phyloP scores from a whole-genome alignment of 2,329 filamentous ascomycete genomes.

The Cercospora janseana region DNA sequence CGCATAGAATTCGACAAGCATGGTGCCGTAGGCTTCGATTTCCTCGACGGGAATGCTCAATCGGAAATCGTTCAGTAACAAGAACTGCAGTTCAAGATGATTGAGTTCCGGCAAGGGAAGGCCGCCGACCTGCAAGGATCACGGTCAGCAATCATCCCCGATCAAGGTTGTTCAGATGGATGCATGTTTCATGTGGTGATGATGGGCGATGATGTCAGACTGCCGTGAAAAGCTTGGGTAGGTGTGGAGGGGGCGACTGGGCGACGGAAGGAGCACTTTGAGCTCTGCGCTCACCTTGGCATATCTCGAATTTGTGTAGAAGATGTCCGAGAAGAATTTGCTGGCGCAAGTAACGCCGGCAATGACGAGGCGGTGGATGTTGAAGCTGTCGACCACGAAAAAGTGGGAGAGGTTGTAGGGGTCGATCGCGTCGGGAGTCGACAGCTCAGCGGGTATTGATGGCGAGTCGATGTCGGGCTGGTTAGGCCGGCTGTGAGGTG shows the following conservation, averaged over 20 bases:
- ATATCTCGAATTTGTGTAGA: slow-evolving; percentile 98
- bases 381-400: slow-evolving; percentile 98
- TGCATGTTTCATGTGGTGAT: neutral
- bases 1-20: slow-evolving; percentile 97
- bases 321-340: slow-evolving; percentile 99
- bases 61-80: slow-evolving; percentile 92
- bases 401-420: slow-evolving; percentile 61
- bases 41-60: slow-evolving; percentile 92
- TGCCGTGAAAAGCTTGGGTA: slow-evolving; percentile 1
- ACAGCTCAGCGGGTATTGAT: slow-evolving; percentile 37
- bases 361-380: slow-evolving; percentile 95
- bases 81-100: slow-evolving; percentile 91
- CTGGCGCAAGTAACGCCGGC: slow-evolving; percentile 96
- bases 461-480: slow-evolving; percentile 33
- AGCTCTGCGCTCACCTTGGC: slow-evolving; percentile 70
- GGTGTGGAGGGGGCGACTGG: slow-evolving; percentile 8
- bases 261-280: neutral
- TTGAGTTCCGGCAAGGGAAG: slow-evolving; percentile 90
- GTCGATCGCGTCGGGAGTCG: slow-evolving; percentile 39
- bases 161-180: neutral
- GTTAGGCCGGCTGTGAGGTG: slow-evolving; percentile 39
- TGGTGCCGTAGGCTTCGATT: slow-evolving; percentile 93
- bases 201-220: neutral
- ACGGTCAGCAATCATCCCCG: slow-evolving; percentile 10
- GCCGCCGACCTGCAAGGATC: slow-evolving; percentile 72